A percentile compares a stretch with the other conserved stretches of the same genome.
phyloP scores from a whole-genome alignment of 192 early-diverging fungal species.

The Spizellomyces sp. region DNA sequence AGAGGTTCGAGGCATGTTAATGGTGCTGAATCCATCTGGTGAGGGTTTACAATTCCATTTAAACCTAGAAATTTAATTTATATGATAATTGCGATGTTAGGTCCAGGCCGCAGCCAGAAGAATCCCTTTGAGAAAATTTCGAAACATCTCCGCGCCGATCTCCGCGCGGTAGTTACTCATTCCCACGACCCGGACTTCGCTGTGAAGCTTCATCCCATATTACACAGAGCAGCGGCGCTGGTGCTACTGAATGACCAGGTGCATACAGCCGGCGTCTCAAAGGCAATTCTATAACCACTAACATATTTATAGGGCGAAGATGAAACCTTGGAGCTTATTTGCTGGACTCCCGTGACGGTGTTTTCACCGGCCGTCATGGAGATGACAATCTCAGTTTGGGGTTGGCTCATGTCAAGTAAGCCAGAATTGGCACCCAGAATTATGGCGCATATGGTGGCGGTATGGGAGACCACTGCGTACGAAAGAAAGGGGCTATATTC shows the following conservation, averaged over 20 bases:
- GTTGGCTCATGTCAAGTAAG: slow-evolving; percentile 79
- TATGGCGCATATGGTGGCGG: slow-evolving; percentile 80
- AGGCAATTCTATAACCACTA: neutral
- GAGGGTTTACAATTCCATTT: too few relatives aligned
- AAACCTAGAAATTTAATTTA: too few relatives aligned
- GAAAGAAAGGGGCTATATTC: slow-evolving; percentile 79
- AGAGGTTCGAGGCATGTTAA: slow-evolving; percentile 47
- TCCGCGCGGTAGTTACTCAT: slow-evolving; percentile 19
- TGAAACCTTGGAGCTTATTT: slow-evolving; percentile 79
- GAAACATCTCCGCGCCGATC: slow-evolving; percentile 17
- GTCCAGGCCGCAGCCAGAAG: too few relatives aligned
- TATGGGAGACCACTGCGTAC: slow-evolving; percentile 81
- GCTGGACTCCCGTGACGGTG: slow-evolving; percentile 81
- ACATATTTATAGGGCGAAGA: slow-evolving; percentile 53
- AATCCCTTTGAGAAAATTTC: slow-evolving; percentile 1
- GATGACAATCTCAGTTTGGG: slow-evolving; percentile 87
- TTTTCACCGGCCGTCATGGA: slow-evolving; percentile 82
- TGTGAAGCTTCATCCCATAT: slow-evolving; percentile 29
- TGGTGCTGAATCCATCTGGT: slow-evolving; percentile 2
- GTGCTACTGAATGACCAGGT: slow-evolving; percentile 23
- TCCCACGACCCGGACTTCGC: slow-evolving; percentile 11
- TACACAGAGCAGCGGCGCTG: slow-evolving; percentile 37
- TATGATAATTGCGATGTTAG: too few relatives aligned
- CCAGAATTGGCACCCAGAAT: slow-evolving; percentile 73
- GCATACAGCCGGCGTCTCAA: neutral